These are phyloP conservation scores for Rhododendron henanense DNA, from an alignment of 148 eudicot genomes.

Conservation along the genomic window DNA sequence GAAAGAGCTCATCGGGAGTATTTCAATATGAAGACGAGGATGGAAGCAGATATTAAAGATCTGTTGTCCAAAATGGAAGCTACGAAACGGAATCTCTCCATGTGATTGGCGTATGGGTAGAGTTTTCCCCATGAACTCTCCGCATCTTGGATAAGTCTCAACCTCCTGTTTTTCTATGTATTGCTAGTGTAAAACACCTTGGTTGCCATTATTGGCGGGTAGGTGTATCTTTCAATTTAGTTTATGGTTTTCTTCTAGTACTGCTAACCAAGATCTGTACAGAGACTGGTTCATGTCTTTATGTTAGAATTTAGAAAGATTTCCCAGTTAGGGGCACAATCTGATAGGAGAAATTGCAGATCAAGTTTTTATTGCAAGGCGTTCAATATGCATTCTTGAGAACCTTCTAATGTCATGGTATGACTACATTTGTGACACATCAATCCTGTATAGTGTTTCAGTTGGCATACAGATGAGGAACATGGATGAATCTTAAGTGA, in stretches of 20 bases:
- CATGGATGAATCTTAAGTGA: neutral
- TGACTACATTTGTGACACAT: neutral
- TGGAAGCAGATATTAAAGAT: constrained; percentile 85
- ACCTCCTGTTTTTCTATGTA: neutral
- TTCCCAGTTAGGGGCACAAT: constrained; percentile 6
- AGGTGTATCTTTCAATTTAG: neutral
- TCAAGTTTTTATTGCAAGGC: neutral
- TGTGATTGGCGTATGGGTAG: constrained; percentile 23
- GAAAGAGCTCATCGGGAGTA: constrained; percentile 82
- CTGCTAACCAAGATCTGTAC: constrained; percentile 19
- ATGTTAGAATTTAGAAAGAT: constrained; percentile 1
- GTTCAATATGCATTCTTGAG: neutral
- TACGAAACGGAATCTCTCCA: constrained; percentile 48
- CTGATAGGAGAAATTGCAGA: constrained; percentile 1
- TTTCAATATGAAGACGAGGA: constrained; percentile 76
- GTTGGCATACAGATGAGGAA: neutral
- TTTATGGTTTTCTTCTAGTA: neutral
- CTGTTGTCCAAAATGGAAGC: constrained; percentile 88
- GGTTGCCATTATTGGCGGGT: neutral
- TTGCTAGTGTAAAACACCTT: neutral
- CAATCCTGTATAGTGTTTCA: neutral
- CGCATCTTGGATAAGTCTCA: neutral
- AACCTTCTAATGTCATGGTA: neutral
- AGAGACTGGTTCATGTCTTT: constrained; percentile 18
- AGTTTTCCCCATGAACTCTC: neutral